Evolutionary conservation across 2,329 filamentous ascomycete genomes (phyloP).

Genomic region (Penicillium nordicum): DNA sequence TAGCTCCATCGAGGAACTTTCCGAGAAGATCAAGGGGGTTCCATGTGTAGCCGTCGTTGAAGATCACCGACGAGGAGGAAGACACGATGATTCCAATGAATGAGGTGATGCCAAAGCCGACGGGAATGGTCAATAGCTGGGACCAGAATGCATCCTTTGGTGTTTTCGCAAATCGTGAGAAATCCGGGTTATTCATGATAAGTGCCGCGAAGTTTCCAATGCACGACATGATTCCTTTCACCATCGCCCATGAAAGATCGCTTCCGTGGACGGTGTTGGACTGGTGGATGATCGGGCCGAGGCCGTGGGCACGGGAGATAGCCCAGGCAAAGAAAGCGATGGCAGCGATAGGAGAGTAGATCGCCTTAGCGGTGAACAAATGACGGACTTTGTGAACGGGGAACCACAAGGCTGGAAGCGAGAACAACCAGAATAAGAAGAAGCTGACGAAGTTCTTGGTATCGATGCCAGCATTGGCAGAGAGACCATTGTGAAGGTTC

Average conservation of each 20-base stretch:
- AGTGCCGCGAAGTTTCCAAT: constrained; percentile 90
- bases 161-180: constrained; percentile 75
- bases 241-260: constrained; percentile 73
- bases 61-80: constrained; percentile 63
- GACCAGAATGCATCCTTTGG: constrained; percentile 76
- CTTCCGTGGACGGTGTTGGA: constrained; percentile 61
- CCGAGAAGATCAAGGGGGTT: constrained; percentile 67
- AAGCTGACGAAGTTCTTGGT: constrained; percentile 77
- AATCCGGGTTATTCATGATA: constrained; percentile 77
- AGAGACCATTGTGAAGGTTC: constrained; percentile 65
- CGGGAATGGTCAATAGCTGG: constrained; percentile 70
- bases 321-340: constrained; percentile 87
- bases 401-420: constrained; percentile 82
- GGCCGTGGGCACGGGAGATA: constrained; percentile 73
- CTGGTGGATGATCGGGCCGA: constrained; percentile 78
- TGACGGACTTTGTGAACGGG: constrained; percentile 86
- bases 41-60: constrained; percentile 63
- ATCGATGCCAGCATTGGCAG: constrained; percentile 62
- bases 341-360: constrained; percentile 77
- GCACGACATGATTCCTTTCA: constrained; percentile 81
- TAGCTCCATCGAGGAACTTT: constrained; percentile 65
- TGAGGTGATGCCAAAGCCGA: constrained; percentile 72
- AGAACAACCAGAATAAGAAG: constrained; percentile 80
- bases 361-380: constrained; percentile 85
- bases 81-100: constrained; percentile 82